Evolutionary conservation across 768 basidiomycete genomes (phyloP), one percentile per base, ranked within the genome.

Genomic region (Jaapia argillacea): DNA sequence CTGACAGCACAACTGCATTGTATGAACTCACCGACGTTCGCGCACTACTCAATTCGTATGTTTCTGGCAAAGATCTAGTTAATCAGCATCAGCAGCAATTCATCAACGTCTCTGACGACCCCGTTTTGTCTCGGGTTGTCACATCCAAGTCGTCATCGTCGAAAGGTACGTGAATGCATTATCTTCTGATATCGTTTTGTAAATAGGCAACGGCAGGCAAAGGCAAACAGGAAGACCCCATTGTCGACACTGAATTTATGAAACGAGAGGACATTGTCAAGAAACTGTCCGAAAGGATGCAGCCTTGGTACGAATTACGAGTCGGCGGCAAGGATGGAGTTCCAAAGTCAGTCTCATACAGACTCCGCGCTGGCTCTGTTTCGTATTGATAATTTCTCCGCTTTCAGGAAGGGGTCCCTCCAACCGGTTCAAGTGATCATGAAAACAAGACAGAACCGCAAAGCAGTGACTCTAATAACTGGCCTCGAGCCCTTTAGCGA

Each of bases 401-500:
- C 13, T 37, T 14, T 13, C 50, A 92, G 86, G 65, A 92, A 92
- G 61, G 92, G 92, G 18, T 58, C 67, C 6, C 56, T 89, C 39
- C 74, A 73, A 37, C 82, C 88, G 0, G 75, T 96, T 24, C 70
- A 73, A 13, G 72, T 94, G 5, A 63, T 69, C 2, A 70, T 74
- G 39, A 92, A 89, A 63, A 61, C 75, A 25, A 70, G 88, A n/a
- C 82, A 86, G 56, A 86, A 84, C 2, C 72, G 81, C 16, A 89
- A 84, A 59, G 77, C 79, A 3, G 77, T 72, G 39, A 94, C 90
- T 1, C 62, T 83, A 37, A 70, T 93, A 42, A 78, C 79, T 0
- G 84, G 85, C 0, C 84, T 88, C 46, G 92, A 96, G 57, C 72
- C 81, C 0, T 96, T 81, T 58, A 64, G 74, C 22, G 61, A 87